Conservation (phyloP, 169 alveolate species). For the Eimeria nieschulzi region DNA sequence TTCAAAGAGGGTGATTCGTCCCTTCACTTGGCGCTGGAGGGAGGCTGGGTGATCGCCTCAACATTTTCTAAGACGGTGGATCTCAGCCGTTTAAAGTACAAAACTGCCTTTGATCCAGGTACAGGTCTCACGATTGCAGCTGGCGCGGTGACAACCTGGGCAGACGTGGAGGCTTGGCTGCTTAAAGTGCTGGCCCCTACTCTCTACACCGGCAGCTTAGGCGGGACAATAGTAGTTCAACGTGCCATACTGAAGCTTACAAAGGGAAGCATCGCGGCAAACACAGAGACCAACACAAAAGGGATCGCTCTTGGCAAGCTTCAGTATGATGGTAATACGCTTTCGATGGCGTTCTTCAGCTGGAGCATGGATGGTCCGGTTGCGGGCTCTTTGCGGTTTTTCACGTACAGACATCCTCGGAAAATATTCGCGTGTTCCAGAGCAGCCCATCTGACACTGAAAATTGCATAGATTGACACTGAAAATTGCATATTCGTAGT, state of each 20-base stretch:
- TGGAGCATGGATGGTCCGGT: no score
- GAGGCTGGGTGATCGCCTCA: slow-evolving; percentile 47
- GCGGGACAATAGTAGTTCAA: slow-evolving; percentile 47
- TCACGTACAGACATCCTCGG: no score
- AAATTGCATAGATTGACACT: no score
- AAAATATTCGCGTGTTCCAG: no score
- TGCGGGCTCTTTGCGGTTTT: no score
- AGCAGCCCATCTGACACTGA: no score
- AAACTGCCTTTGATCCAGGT: neutral
- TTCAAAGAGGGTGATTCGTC: slow-evolving; percentile 44
- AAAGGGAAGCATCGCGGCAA: slow-evolving; percentile 44
- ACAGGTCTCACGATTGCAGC: slow-evolving; percentile 53
- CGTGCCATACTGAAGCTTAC: slow-evolving; percentile 40
- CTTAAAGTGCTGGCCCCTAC: slow-evolving; percentile 66
- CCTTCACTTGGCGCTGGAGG: slow-evolving; percentile 2
- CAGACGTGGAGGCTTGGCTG: slow-evolving; percentile 66
- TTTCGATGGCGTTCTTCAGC: no score
- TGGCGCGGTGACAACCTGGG: slow-evolving; percentile 63
- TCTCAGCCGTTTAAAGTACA: neutral
- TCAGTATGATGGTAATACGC: neutral
- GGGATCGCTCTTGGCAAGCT: neutral
- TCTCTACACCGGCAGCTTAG: slow-evolving; percentile 55
- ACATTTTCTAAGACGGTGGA: slow-evolving; percentile 41
- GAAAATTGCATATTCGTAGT: no score
- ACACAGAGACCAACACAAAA: slow-evolving; percentile 25